Conservation (phyloP, 306 rosid genomes). For the Prunus mongolica region DNA sequence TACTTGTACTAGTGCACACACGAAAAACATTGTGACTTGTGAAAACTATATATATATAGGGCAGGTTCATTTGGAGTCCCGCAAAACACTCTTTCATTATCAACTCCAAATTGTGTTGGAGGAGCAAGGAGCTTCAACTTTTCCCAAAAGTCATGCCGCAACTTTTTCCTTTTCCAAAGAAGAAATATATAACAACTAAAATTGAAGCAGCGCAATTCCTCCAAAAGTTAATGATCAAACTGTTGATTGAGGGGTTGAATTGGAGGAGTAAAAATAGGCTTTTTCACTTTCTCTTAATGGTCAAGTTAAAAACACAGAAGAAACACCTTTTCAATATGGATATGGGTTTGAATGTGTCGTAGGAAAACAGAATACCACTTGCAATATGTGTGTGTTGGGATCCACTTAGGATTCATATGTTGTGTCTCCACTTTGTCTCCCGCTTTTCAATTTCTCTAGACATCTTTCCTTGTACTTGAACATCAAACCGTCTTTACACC, state of each 20-base stretch:
- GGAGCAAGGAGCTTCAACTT: background rate
- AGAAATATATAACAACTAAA: background rate
- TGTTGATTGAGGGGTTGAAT: background rate
- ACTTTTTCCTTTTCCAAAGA: background rate
- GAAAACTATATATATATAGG: too few relatives aligned
- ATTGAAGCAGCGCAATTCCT: background rate
- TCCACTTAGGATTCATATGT: constrained; percentile 53
- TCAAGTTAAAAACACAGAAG: background rate
- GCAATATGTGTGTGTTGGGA: constrained; percentile 22
- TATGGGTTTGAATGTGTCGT: background rate
- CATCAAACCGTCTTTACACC: constrained; percentile 24
- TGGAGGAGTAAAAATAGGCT: background rate
- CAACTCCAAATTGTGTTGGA: background rate
- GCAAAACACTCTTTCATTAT: too few relatives aligned
- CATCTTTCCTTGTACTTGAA: constrained; percentile 28
- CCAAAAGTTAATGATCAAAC: background rate
- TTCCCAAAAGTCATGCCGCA: background rate
- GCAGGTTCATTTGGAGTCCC: too few relatives aligned
- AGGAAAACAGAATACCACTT: background rate
- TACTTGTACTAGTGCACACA: too few relatives aligned
- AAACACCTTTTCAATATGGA: background rate
- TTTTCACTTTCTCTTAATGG: background rate
- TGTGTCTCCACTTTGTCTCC: constrained; percentile 72
- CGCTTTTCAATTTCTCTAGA: constrained; percentile 18
- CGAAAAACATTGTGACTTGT: too few relatives aligned